Evolutionary conservation across 208 protist genomes (phyloP).

Genomic region (Acanthamoeba divionensis): DNA sequence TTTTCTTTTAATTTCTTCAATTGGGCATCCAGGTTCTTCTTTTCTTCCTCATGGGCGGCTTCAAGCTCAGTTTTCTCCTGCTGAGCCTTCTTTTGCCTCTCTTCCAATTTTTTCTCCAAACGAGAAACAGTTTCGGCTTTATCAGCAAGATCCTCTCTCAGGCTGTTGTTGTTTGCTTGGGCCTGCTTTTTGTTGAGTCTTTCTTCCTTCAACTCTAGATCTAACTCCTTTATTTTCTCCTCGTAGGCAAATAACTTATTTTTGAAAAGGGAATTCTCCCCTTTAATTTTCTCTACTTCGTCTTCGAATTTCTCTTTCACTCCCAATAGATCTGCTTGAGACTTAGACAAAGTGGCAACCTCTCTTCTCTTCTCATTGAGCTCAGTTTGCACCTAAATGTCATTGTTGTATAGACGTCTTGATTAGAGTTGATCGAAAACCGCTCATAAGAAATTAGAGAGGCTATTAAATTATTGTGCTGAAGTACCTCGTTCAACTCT

Average conservation of each 20-base stretch:
- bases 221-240: neutral
- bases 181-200: neutral
- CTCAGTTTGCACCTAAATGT: too few relatives aligned
- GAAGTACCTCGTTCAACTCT: slow-evolving; percentile 41
- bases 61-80: neutral
- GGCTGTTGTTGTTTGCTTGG: slow-evolving; percentile 46
- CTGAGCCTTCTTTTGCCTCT: neutral
- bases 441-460: too few relatives aligned
- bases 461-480: too few relatives aligned
- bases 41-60: neutral
- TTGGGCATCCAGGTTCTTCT: neutral
- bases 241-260: neutral
- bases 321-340: too few relatives aligned
- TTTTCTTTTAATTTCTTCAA: slow-evolving; percentile 23
- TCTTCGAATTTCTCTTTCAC: neutral
- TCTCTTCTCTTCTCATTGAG: neutral
- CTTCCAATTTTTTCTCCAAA: slow-evolving; percentile 21
- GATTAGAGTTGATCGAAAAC: too few relatives aligned
- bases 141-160: slow-evolving; percentile 16
- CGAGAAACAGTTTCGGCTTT: neutral
- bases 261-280: neutral
- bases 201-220: slow-evolving; percentile 19
- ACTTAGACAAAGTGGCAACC: neutral
- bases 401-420: too few relatives aligned
- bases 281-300: slow-evolving; percentile 6